Evolutionary conservation across 768 basidiomycete genomes (phyloP), one percentile per base, ranked within the genome.

Genomic region (Mycena haematopus): DNA sequence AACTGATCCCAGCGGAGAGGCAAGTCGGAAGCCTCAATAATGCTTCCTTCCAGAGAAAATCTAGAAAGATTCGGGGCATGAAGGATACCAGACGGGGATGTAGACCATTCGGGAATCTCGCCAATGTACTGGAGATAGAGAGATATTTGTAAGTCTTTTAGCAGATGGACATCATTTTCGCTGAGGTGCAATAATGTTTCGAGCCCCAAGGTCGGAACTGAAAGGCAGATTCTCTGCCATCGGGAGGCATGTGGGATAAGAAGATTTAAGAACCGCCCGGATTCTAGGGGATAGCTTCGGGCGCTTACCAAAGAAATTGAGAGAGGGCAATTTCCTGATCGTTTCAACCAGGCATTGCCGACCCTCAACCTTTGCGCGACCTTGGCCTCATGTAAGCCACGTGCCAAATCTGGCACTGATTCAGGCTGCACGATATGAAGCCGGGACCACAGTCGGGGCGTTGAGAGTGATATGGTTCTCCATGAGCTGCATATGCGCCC

Each of bases 401-500:
- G 42, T 22, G 53, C 10, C 17, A 36, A 9, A 31, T 25, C 17
- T 17, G 29, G 55, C 14, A n/a, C 24, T 0, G 38, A 35, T n/a
- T n/a, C n/a, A n/a, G 57, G 57, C 46, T 64, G 58, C 2, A 42
- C 51, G 29, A 68, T 56, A 36, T 68, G 65, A 7, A 69, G 47
- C 3, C 40, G 36, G 10, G 63, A 65, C 75, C 75, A 76, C 4
- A 76, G 62, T 9, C 57, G 62, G 19, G 75, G 74, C 0, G 74
- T 71, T 7, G 68, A 56, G 5, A 64, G 65, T 2, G 67, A 66
- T 11, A 73, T 53, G 6, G 57, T 55, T 14, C 75, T 69, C 75
- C 75, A 76, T 0, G 64, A 29, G 46, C 70, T 69, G 40, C 75
- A 76, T 19, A 76, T 71, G 0, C 74, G 71, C 4, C 72, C 75